Conservation (phyloP, 805 yeast species). For the Ogataea populi-albae region DNA sequence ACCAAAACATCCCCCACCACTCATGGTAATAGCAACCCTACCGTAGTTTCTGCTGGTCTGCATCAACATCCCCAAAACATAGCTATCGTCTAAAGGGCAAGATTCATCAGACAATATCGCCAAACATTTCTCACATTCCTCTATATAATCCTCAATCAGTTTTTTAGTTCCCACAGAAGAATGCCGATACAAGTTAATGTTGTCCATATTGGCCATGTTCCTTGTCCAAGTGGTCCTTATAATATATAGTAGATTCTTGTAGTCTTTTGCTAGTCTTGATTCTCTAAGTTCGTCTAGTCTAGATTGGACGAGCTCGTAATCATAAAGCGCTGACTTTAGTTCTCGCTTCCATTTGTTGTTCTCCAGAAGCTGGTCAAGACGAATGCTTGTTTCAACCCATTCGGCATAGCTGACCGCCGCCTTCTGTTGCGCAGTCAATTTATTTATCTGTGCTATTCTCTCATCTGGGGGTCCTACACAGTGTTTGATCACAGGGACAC, state of each 20-base stretch:
- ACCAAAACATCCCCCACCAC: constrained; percentile 97
- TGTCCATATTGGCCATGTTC: constrained; percentile 84
- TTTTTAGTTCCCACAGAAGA: constrained; percentile 82
- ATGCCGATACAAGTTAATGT: constrained; percentile 70
- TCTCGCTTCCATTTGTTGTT: constrained; percentile 70
- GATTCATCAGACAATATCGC: constrained; percentile 38
- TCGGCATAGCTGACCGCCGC: constrained; percentile 46
- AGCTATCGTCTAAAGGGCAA: constrained; percentile 57
- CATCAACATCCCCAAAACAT: constrained; percentile 71
- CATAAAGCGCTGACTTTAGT: constrained; percentile 66
- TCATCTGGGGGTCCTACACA: constrained; percentile 40
- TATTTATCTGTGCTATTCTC: constrained; percentile 35
- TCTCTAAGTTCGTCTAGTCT: constrained; percentile 53
- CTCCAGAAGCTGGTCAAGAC: constrained; percentile 63
- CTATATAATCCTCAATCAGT: constrained; percentile 77
- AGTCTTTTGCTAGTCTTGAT: constrained; percentile 59
- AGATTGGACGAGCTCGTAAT: constrained; percentile 56
- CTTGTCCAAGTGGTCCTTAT: constrained; percentile 84
- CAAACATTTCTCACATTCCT: constrained; percentile 62
- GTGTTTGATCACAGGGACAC: constrained; percentile 33
- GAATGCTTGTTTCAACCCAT: constrained; percentile 65
- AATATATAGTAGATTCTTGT: constrained; percentile 60
- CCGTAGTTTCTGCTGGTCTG: constrained; percentile 93
- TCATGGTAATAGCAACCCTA: constrained; percentile 87
- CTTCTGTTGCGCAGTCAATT: constrained; percentile 41